Evolutionary conservation across 306 rosid genomes (phyloP), one percentile per base, ranked within the genome.

Genomic region (Nissolia schottii): DNA sequence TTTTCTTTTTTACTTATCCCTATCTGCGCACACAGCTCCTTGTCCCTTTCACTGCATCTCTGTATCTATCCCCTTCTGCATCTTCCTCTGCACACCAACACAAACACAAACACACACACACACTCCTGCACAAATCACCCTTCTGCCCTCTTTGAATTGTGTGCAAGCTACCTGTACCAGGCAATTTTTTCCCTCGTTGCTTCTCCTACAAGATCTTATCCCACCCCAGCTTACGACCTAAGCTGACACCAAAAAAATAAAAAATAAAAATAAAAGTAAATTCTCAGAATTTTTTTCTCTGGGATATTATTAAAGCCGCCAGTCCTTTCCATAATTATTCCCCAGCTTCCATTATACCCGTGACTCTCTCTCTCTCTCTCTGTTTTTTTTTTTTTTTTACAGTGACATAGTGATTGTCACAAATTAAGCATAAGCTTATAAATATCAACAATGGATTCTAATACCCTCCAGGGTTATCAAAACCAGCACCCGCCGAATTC

Each of bases 191-290:
- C n/a, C n/a, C n/a, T n/a, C 14, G 71, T 88, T 86, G 76, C 97
- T 93, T 93, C 91, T 51, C 71, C 81, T n/a, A 60, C 85, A 89
- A 87, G 93, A 85, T 90, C 97, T 93, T 89, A 89, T 93, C 98
- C 74, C 43, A 24, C 79, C 77, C 90, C 89, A 80, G 97, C 98
- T 85, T 90, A 46, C 11, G 43, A 73, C 19, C 34, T 71, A 90
- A 92, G 96, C 93, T 75, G 83, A 65, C 54, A 78, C 43, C 43
- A 12, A 37, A 37, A 71, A 73, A 79, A 81, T 65, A 77, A 58
- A 54, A 77, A 45, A 32, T 3, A 14, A 27, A 18, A 18, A 16
- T 23, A 13, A 38, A 49, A 60, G n/a, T n/a, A 71, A 81, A 69
- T 82, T 77, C 85, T n/a, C 66, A 12, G 83, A 64, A 81, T 82